Evolutionary conservation across 371 early-diverging fungal species (phyloP).

Genomic region (Entomophthora muscae): DNA sequence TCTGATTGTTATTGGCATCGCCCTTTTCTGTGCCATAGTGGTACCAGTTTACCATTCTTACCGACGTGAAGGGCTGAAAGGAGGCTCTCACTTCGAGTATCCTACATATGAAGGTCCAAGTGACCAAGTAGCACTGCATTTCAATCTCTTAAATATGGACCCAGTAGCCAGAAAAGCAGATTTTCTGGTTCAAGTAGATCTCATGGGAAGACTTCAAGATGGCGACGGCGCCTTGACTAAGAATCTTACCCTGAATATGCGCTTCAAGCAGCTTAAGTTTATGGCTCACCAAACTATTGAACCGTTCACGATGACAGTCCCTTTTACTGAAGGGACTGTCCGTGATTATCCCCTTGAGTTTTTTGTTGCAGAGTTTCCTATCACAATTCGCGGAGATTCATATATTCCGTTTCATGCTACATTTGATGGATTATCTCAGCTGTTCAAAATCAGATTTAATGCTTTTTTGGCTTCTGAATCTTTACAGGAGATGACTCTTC

Average conservation of each 20-base stretch:
- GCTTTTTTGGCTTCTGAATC: not conserved
- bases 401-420: not conserved
- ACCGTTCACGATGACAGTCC: slow-evolving; percentile 15
- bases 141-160: slow-evolving; percentile 16
- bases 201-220: slow-evolving; percentile 14
- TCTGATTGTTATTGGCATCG: not conserved
- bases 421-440: not conserved
- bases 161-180: slow-evolving; percentile 17
- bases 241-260: slow-evolving; percentile 6
- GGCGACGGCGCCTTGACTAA: slow-evolving; percentile 14
- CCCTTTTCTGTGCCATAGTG: slow-evolving; percentile 15
- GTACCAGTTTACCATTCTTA: slow-evolving; percentile 19
- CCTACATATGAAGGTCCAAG: not conserved
- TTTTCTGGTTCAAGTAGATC: slow-evolving; percentile 16
- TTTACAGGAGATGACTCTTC: not conserved
- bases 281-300: not conserved
- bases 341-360: slow-evolving; percentile 19
- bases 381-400: not conserved
- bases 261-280: not conserved
- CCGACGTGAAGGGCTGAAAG: slow-evolving; percentile 14
- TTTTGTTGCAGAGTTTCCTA: slow-evolving; percentile 9
- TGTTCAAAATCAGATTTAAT: not conserved
- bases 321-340: slow-evolving; percentile 15
- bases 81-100: slow-evolving; percentile 14
- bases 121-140: slow-evolving; percentile 13